Base-by-base conservation (phyloP, 495 filamentous ascomycete genomes). In the Lophiostoma macrostomum region DNA sequence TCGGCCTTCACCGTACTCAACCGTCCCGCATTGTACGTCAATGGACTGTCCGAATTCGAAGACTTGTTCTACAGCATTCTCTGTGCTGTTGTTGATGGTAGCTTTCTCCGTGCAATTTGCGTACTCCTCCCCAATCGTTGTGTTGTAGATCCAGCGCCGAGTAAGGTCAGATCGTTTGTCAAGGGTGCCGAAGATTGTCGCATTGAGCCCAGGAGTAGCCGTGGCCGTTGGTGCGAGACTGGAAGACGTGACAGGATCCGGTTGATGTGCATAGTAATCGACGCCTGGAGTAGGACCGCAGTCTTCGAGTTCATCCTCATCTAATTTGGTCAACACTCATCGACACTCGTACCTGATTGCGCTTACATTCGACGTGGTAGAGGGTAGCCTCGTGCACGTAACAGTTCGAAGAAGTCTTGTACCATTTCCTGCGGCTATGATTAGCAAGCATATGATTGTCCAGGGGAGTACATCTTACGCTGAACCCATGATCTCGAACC, bases 81-180 rank as follows among this genome's bases (percentile, higher is more conserved):
- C n/a, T 35, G 28, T 11, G 13, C 43, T 30, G 5, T 27, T 27
- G 12, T 34, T 36, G 4, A 22, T n/a, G 3, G 27, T 10, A 3
- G 43, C 43, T 14, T 32, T 35, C 4, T 16, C 28, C 2, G 46
- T 50, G 22, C 46, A 50, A 18, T 50, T 50, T 11, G 29, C 46
- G 25, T 50, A 50, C 20, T 50, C 46, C 22, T 50, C 46, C 5
- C 46, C 46, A 38, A 50, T 38, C 5, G 49, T 52, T 1, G 36
- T 32, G 23, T 42, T 52, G 18, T 52, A 52, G 4, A 52, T 12
- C 8, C 8, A 50, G 1, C 47, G 23, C 4, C 35, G 31, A 13
- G 23, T 4, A 23, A 50, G 24, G 7, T 29, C 31, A 5, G 18
- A 27, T 4, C 23, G 3, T 3, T 11, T 3, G 3, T 20, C 8